Conservation (phyloP, 768 basidiomycete species). For the Rhodocollybia butyracea region DNA sequence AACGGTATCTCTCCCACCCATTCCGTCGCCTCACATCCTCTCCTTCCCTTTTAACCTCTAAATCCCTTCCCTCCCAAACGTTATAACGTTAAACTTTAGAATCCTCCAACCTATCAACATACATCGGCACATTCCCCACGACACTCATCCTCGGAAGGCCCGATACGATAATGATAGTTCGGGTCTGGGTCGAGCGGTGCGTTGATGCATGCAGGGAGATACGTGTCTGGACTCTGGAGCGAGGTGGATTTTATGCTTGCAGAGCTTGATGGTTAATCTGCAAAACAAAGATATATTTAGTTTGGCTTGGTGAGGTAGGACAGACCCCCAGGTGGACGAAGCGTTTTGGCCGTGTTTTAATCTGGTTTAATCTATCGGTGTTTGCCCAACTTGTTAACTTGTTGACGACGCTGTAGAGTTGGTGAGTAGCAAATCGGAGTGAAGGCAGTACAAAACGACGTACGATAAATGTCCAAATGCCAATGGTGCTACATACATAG, state of each 20-base stretch:
- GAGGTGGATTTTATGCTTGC: conserved; percentile 22
- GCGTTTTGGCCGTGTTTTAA: conserved; percentile 17
- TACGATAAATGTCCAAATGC: conserved; percentile 44
- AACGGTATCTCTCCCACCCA: too few relatives aligned
- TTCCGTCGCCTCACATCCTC: too few relatives aligned
- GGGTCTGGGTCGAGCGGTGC: conserved; percentile 32
- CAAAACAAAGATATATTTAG: too few relatives aligned
- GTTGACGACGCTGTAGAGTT: conserved; percentile 42
- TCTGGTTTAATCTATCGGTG: conserved; percentile 39
- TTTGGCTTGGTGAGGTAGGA: too few relatives aligned
- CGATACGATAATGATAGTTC: conserved; percentile 25
- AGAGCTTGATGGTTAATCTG: conserved; percentile 38
- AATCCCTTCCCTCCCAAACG: too few relatives aligned
- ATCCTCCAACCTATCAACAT: conserved; percentile 24
- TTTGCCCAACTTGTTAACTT: conserved; percentile 32
- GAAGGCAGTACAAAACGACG: conserved; percentile 14
- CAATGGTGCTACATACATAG: too few relatives aligned
- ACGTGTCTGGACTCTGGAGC: conserved; percentile 41
- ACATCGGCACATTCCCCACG: conserved; percentile 37
- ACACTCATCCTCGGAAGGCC: conserved; percentile 27
- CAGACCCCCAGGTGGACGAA: conserved; percentile 34
- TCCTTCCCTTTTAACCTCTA: too few relatives aligned
- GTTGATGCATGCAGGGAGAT: conserved; percentile 43
- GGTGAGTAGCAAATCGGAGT: neutral
- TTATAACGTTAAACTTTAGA: conserved; percentile 8